These are phyloP conservation scores for Mortierella polycephala DNA, from an alignment of 371 early-diverging fungal species.

Conservation along the genomic window DNA sequence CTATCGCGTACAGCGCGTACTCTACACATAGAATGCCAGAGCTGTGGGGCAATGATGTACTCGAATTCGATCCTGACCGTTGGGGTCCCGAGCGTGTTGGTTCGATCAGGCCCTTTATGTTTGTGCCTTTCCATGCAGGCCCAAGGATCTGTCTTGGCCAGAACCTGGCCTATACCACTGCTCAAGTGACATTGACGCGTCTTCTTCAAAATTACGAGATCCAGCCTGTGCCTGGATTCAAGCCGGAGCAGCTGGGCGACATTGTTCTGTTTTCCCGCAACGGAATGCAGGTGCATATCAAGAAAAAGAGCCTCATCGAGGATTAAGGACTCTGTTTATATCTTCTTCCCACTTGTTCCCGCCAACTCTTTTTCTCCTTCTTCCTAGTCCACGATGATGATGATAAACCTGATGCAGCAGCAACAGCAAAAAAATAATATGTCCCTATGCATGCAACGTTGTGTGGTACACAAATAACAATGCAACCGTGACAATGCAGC, in stretches of 20 bases:
- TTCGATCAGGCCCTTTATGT: constrained; percentile 49
- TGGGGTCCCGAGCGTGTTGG: constrained; percentile 52
- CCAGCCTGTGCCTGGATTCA: constrained; percentile 22
- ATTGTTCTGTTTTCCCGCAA: constrained; percentile 54
- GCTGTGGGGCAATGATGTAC: constrained; percentile 45
- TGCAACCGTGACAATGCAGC: too few relatives aligned
- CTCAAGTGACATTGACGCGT: constrained; percentile 43
- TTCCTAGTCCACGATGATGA: background rate
- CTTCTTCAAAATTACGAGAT: constrained; percentile 40
- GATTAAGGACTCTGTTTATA: background rate
- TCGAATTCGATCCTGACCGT: constrained; percentile 50
- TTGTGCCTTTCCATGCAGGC: constrained; percentile 54
- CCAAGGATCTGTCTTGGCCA: constrained; percentile 52
- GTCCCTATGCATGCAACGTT: too few relatives aligned
- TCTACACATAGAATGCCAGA: constrained; percentile 39
- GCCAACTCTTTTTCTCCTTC: background rate
- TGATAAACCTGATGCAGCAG: too few relatives aligned
- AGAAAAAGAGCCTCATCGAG: constrained; percentile 13
- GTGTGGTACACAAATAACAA: too few relatives aligned
- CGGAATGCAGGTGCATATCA: constrained; percentile 35
- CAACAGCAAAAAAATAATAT: too few relatives aligned
- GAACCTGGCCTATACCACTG: constrained; percentile 47
- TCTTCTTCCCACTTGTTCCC: background rate
- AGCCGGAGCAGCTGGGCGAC: constrained; percentile 23
- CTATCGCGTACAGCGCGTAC: constrained; percentile 38